phyloP scores from a whole-genome alignment of 345 rosid species.

The Syzygium aromaticum region DNA sequence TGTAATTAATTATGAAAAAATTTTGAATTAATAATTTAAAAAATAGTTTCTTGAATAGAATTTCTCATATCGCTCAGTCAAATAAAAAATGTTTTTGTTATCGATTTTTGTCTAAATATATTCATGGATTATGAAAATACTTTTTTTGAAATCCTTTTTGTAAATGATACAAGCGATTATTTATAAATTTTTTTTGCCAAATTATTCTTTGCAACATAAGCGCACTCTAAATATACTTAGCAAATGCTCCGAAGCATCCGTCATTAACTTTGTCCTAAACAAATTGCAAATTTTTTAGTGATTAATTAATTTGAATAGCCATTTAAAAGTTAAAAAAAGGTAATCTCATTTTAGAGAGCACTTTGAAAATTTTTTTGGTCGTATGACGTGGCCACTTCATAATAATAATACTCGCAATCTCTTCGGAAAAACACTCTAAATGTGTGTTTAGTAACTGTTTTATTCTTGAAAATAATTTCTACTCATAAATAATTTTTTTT shows the following conservation, averaged over 20 bases:
- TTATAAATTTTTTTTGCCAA: too few relatives aligned
- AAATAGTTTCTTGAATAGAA: rapidly evolving
- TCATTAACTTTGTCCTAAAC: background rate
- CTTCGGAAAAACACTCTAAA: background rate
- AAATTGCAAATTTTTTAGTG: too few relatives aligned
- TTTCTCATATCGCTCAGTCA: rapidly evolving
- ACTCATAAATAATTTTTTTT: too few relatives aligned
- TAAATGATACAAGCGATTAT: too few relatives aligned
- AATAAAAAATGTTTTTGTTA: too few relatives aligned
- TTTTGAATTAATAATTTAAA: rapidly evolving
- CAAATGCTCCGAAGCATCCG: too few relatives aligned
- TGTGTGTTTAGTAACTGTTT: too few relatives aligned
- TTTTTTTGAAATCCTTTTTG: too few relatives aligned
- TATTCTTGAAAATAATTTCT: too few relatives aligned
- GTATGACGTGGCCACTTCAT: background rate
- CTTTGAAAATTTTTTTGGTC: background rate
- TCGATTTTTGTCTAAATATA: rapidly evolving
- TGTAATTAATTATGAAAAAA: background rate
- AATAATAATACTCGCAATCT: background rate
- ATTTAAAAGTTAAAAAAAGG: background rate
- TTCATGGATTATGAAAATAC: too few relatives aligned
- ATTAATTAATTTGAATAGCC: background rate
- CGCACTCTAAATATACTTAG: too few relatives aligned
- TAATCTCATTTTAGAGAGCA: background rate
- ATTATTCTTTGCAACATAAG: too few relatives aligned